Base-by-base conservation (phyloP, 129 eudicot species). In the Lactuca saligna region DNA sequence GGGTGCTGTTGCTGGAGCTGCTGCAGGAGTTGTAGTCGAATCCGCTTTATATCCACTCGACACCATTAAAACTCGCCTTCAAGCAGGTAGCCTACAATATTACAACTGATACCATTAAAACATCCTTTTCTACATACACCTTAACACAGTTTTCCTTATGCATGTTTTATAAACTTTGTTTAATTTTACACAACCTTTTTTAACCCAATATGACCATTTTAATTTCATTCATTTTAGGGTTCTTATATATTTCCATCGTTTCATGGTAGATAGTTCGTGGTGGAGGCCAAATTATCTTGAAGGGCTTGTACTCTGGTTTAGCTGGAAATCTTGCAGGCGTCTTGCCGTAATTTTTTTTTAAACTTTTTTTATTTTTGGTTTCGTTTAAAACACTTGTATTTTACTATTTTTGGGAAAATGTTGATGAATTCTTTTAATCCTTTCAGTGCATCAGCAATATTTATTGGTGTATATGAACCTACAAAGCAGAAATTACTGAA, bases 391-490 rank as follows among this genome's bases (percentile, higher is more conserved):
- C 48, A 50, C 38, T 61, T 16, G 53, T 54, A 35, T 57, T 67
- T 2, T n/a, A 7, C 9, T 35, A 53, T 41, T 59, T 17, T 8
- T 32, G 25, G 60, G 33, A 34, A 17, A 17, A 61, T 14, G 12
- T 49, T 75, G 41, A 71, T 79, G 39, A 62, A 46, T 6, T 55
- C 51, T 46, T 6, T 31, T 41, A 17, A 50, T 20, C 25, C 20
- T 85, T 75, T 63, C 87, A 91, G 97, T 76, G 97, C 97, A 20
- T 91, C 97, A 31, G 97, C 97, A 50, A 75, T 91, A 69, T 87
- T 91, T 83, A 69, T 91, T 65, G 97, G 97, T 58, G 95, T 87
- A 66, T 91, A 91, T 57, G 97, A 91, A 87, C 97, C 95, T 49
- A 72, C 89, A 20, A 91, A 91, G 76, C 87, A 87, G 68, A 87